Evolutionary conservation across 2,329 filamentous ascomycete genomes (phyloP).

Genomic region (Orbilia ellipsospora): DNA sequence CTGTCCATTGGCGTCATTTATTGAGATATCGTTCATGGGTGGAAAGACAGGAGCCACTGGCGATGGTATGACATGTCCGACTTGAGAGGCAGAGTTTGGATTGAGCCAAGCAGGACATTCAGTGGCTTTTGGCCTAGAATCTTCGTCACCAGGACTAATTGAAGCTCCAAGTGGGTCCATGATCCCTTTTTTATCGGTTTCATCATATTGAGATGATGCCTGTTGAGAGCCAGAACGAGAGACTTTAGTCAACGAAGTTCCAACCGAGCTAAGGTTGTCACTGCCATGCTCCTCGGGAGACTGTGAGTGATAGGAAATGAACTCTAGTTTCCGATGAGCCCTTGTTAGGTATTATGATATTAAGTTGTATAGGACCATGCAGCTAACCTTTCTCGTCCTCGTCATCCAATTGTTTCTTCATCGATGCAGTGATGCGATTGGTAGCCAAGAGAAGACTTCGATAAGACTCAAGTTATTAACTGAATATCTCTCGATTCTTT

Average conservation of each 20-base stretch:
- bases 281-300: neutral
- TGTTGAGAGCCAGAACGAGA: neutral
- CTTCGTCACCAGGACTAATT: neutral
- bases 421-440: neutral
- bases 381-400: constrained; percentile 4
- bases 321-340: constrained; percentile 5
- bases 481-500: too few relatives aligned
- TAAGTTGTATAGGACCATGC: constrained; percentile 9
- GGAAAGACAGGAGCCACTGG: too few relatives aligned
- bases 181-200: neutral
- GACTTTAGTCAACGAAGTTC: constrained; percentile 31
- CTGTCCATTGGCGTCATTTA: too few relatives aligned
- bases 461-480: too few relatives aligned
- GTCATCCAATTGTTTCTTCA: neutral
- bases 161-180: neutral
- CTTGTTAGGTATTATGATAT: constrained; percentile 18
- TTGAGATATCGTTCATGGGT: too few relatives aligned
- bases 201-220: neutral
- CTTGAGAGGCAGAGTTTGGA: neutral
- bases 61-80: too few relatives aligned
- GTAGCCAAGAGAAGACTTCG: constrained; percentile 4
- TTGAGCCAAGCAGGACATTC: neutral
- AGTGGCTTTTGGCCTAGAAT: neutral
- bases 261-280: constrained; percentile 29
- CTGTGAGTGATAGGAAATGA: neutral